phyloP scores from a whole-genome alignment of 2,329 filamentous ascomycete species.

The Rutstroemia sp. region DNA sequence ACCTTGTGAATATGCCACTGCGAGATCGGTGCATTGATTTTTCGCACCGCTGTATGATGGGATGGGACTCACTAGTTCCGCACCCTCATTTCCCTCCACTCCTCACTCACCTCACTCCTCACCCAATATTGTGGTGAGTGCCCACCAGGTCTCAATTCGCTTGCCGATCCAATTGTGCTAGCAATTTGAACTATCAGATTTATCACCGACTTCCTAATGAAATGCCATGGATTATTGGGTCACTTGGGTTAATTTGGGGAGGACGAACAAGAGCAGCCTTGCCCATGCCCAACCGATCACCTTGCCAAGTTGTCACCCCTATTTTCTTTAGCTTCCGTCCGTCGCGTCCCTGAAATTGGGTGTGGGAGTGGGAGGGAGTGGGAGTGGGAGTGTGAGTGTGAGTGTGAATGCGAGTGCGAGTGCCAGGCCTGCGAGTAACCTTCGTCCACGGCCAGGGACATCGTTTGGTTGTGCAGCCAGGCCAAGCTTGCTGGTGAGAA shows the following conservation, averaged over 20 bases:
- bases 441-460: no score
- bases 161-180: conserved; percentile 3
- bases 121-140: no score
- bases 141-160: neutral
- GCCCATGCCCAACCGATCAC: no score
- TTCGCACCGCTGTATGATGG: neutral
- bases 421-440: neutral
- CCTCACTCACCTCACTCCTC: neutral
- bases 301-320: neutral
- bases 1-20: neutral
- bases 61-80: neutral
- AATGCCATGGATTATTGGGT: neutral
- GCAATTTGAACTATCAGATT: conserved; percentile 2
- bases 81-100: neutral
- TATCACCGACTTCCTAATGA: neutral
- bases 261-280: no score
- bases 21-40: conserved; percentile 17
- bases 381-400: no score
- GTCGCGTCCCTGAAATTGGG: no score
- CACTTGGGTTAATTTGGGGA: no score
- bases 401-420: neutral
- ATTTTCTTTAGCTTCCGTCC: neutral
- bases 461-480: neutral
- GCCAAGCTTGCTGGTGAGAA: neutral
- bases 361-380: no score